Evolutionary conservation across 805 yeast genomes (phyloP).

Genomic region (Yarrowia sp.): DNA sequence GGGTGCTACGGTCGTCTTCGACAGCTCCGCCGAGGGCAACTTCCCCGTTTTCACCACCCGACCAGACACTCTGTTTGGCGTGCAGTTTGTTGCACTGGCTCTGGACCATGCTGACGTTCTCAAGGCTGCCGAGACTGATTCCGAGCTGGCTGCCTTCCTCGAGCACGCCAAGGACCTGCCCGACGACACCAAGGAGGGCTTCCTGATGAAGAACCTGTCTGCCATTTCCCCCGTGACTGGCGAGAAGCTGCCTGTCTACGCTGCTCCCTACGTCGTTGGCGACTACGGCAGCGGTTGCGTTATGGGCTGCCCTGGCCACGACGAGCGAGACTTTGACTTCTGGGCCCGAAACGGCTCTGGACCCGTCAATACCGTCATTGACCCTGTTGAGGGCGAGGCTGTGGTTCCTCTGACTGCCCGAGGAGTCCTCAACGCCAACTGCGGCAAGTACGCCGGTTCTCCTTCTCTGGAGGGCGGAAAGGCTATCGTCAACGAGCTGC

Average conservation of each 20-base stretch:
- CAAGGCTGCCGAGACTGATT: slow-evolving; percentile 42
- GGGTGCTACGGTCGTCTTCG: slow-evolving; percentile 70
- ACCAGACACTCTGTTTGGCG: slow-evolving; percentile 81
- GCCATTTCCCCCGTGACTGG: slow-evolving; percentile 56
- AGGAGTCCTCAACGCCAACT: slow-evolving; percentile 51
- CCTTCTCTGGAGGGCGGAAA: slow-evolving; percentile 51
- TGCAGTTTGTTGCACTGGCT: slow-evolving; percentile 79
- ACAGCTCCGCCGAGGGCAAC: slow-evolving; percentile 32
- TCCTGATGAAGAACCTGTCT: slow-evolving; percentile 46
- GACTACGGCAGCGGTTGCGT: slow-evolving; percentile 90
- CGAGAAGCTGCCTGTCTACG: slow-evolving; percentile 65
- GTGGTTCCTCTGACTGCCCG: slow-evolving; percentile 41
- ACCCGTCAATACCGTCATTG: slow-evolving; percentile 46
- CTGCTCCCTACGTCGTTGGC: slow-evolving; percentile 85
- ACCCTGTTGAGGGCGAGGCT: slow-evolving; percentile 31
- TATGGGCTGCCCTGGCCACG: slow-evolving; percentile 98
- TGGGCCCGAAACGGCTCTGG: slow-evolving; percentile 65
- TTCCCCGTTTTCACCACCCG: slow-evolving; percentile 77
- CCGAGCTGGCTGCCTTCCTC: slow-evolving; percentile 49
- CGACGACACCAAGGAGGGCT: slow-evolving; percentile 59
- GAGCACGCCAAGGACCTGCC: slow-evolving; percentile 39
- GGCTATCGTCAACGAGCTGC: slow-evolving; percentile 47
- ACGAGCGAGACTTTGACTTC: slow-evolving; percentile 75
- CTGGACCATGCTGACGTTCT: slow-evolving; percentile 62
- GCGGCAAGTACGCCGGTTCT: slow-evolving; percentile 54